A percentile compares a stretch with the other conserved stretches of the same genome.
Conservation (phyloP, 148 eudicot genomes). For the Arctostaphylos glauca region DNA sequence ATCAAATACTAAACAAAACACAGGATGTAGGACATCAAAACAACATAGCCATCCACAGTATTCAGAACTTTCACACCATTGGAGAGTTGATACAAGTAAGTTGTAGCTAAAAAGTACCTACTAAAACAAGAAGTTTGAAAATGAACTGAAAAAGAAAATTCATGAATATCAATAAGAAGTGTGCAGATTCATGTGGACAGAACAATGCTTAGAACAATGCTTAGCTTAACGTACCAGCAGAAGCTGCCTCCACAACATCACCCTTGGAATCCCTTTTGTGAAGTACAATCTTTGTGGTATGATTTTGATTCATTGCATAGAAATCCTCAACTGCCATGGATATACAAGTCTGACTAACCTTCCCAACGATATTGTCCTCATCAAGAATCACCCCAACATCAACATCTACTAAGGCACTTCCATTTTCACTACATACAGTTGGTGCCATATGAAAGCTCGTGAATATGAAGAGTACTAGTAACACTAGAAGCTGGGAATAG, state of each 20-base stretch:
- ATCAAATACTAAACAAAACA: too few relatives aligned
- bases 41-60: too few relatives aligned
- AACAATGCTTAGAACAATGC: too few relatives aligned
- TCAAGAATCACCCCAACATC: conserved; percentile 56
- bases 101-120: too few relatives aligned
- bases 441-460: too few relatives aligned
- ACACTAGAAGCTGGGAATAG: not conserved
- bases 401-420: conserved; percentile 7
- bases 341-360: conserved; percentile 38
- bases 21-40: too few relatives aligned
- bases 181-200: too few relatives aligned
- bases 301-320: conserved; percentile 31
- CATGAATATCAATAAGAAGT: too few relatives aligned
- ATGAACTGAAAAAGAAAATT: too few relatives aligned
- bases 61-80: too few relatives aligned
- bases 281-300: conserved; percentile 38
- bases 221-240: conserved; percentile 32
- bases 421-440: not conserved
- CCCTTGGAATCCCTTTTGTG: conserved; percentile 38
- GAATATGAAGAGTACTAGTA: not conserved
- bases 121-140: too few relatives aligned
- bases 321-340: conserved; percentile 58
- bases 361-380: conserved; percentile 36
- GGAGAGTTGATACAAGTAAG: too few relatives aligned
- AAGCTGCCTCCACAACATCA: conserved; percentile 41